Percentiles rank a stretch among this genome's conserved stretches.
phyloP scores from a whole-genome alignment of 345 rosid species.

The Pseudoturritis turrita region DNA sequence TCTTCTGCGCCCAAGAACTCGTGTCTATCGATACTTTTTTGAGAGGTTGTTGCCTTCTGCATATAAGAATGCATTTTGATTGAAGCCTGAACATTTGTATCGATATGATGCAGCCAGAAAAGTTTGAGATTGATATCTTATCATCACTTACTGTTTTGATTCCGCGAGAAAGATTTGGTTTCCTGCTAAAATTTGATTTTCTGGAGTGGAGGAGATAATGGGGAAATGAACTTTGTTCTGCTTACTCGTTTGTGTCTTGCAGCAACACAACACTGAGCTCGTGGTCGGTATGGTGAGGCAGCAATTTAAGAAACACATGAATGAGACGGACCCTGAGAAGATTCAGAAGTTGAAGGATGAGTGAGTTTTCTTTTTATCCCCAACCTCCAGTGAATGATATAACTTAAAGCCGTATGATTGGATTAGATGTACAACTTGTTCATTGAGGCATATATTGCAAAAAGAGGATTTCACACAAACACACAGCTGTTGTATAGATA shows the following conservation, averaged over 20 bases:
- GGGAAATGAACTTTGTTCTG: neutral
- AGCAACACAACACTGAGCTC: conserved; percentile 85
- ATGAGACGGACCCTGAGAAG: conserved; percentile 84
- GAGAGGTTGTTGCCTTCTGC: neutral
- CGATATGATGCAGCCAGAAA: neutral
- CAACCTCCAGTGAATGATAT: neutral
- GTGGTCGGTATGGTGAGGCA: conserved; percentile 82
- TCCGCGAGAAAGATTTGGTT: neutral
- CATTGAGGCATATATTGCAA: neutral
- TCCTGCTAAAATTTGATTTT: neutral
- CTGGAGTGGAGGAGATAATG: neutral
- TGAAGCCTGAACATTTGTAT: conserved; percentile 1
- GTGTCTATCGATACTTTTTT: neutral
- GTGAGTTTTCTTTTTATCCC: conserved; percentile 41
- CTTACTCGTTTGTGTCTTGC: conserved; percentile 25
- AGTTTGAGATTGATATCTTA: neutral
- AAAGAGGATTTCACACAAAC: neutral
- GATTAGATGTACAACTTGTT: neutral
- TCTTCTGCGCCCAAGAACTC: neutral
- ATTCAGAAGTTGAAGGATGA: conserved; percentile 88
- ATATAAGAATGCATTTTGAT: neutral
- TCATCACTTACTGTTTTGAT: conserved; percentile 1
- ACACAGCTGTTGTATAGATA: no score
- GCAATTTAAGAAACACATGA: conserved; percentile 75
- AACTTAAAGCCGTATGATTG: neutral